A percentile compares a stretch with the other conserved stretches of the same genome.
Conservation (phyloP, 2,329 filamentous ascomycete species). For the Diplodia mutila region DNA sequence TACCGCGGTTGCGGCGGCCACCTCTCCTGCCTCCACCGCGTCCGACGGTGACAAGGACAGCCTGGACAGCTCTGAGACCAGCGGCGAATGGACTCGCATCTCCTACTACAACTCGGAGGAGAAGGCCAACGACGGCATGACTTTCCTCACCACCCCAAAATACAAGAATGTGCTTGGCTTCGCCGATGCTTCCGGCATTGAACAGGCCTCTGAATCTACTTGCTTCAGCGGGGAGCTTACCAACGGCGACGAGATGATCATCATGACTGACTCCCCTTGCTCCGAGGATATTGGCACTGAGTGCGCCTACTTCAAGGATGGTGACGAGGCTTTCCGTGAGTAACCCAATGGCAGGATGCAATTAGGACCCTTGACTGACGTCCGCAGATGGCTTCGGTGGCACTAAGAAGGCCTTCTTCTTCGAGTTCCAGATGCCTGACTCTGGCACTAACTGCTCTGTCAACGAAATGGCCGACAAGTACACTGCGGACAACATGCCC, state of each 20-base stretch:
- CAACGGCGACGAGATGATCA: constrained; percentile 42
- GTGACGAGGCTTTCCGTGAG: constrained; percentile 26
- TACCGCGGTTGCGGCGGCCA: constrained; percentile 15
- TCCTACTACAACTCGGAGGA: constrained; percentile 41
- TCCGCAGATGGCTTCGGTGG: constrained; percentile 69
- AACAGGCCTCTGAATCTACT: constrained; percentile 52
- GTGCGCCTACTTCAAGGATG: constrained; percentile 25
- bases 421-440: constrained; percentile 73
- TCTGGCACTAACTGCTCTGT: constrained; percentile 55
- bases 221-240: constrained; percentile 53
- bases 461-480: constrained; percentile 39
- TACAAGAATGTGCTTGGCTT: constrained; percentile 6
- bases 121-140: constrained; percentile 14
- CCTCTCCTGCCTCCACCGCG: constrained; percentile 27
- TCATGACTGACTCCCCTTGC: constrained; percentile 49
- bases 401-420: constrained; percentile 71
- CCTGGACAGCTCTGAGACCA: constrained; percentile 8
- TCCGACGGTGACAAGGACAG: constrained; percentile 29
- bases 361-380: neutral
- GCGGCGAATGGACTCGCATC: constrained; percentile 36
- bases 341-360: neutral
- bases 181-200: constrained; percentile 45
- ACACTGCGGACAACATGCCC: constrained; percentile 49
- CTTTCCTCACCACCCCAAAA: constrained; percentile 9
- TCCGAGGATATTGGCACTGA: constrained; percentile 24